A percentile compares a stretch with the other conserved stretches of the same genome.
These are phyloP conservation scores for Magnolia officinalis DNA, from an alignment of 164 flowering plant species.

Conservation along the genomic window DNA sequence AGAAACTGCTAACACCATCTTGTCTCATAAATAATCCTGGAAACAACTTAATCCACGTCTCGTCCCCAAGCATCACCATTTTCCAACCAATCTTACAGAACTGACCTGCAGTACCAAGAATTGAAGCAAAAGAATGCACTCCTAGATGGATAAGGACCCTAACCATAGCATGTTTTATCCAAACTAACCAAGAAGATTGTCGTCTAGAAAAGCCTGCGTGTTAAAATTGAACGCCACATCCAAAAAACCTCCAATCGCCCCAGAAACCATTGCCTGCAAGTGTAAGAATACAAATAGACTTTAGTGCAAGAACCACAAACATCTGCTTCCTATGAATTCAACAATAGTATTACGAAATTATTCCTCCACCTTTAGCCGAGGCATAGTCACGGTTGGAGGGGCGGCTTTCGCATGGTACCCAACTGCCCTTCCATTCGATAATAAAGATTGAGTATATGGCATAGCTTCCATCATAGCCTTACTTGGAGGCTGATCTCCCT, in stretches of 20 bases:
- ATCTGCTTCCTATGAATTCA: neutral
- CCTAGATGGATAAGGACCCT: neutral
- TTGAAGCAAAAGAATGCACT: neutral
- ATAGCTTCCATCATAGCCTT: conserved; percentile 61
- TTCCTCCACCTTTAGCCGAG: conserved; percentile 76
- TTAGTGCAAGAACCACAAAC: neutral
- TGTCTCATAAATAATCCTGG: conserved; percentile 72
- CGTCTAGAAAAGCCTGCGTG: conserved; percentile 86
- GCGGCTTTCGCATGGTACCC: conserved; percentile 95
- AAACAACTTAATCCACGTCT: conserved; percentile 97
- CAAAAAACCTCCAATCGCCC: conserved; percentile 86
- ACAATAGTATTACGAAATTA: neutral
- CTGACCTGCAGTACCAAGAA: conserved; percentile 46
- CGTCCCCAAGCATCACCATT: conserved; percentile 96
- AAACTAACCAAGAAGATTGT: conserved; percentile 81
- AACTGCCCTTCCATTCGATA: conserved; percentile 59
- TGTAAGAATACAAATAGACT: neutral
- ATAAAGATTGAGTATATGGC: conserved; percentile 85
- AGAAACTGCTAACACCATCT: conserved; percentile 96
- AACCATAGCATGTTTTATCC: neutral
- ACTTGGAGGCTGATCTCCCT: conserved; percentile 58
- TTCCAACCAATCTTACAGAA: conserved; percentile 67
- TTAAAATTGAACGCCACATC: conserved; percentile 94
- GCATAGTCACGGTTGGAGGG: conserved; percentile 99
- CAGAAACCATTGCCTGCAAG: conserved; percentile 88